A percentile compares a stretch with the other conserved stretches of the same genome.
phyloP scores from a whole-genome alignment of 495 filamentous ascomycete genomes.

The Hypoxylon intermedium region DNA sequence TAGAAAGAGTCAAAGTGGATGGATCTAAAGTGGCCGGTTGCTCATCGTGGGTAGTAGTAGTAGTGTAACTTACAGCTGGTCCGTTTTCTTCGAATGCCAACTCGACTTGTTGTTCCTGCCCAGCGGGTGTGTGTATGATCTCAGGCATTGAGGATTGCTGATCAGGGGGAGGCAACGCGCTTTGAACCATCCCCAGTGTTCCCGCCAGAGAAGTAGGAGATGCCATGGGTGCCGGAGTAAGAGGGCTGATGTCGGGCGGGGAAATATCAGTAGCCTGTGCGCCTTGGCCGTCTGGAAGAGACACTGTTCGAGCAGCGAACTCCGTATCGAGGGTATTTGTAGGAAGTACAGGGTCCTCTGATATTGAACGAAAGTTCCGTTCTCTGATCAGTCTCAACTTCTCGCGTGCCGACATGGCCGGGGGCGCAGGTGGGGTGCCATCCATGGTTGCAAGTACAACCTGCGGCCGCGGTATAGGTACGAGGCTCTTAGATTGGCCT shows the following conservation, averaged over 20 bases:
- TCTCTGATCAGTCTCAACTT: constrained; percentile 35
- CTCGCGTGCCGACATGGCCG: constrained; percentile 42
- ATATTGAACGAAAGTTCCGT: constrained; percentile 18
- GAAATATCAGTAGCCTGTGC: constrained; percentile 2
- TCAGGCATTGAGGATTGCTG: constrained; percentile 19
- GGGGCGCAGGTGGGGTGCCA: constrained; percentile 1
- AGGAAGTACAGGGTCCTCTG: not conserved
- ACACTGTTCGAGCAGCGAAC: not conserved
- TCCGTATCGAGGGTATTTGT: not conserved
- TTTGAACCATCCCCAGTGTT: not conserved
- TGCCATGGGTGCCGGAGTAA: constrained; percentile 9
- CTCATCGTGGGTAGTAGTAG: constrained; percentile 21
- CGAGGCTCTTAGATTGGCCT: not conserved
- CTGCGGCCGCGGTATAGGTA: not conserved
- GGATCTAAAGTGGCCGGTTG: constrained; percentile 48
- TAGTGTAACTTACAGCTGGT: not conserved
- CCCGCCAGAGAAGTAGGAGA: constrained; percentile 17
- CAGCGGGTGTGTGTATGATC: not conserved
- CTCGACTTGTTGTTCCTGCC: constrained; percentile 10
- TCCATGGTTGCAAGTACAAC: constrained; percentile 39
- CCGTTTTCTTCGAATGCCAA: constrained; percentile 9
- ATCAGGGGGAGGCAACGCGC: constrained; percentile 1
- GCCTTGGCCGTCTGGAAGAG: constrained; percentile 8
- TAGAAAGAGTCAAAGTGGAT: constrained; percentile 45
- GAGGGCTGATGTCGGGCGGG: constrained; percentile 7